A percentile compares a stretch with the other conserved stretches of the same genome.
Conservation (phyloP, 805 yeast genomes). For the Metschnikowia peoriensis region DNA sequence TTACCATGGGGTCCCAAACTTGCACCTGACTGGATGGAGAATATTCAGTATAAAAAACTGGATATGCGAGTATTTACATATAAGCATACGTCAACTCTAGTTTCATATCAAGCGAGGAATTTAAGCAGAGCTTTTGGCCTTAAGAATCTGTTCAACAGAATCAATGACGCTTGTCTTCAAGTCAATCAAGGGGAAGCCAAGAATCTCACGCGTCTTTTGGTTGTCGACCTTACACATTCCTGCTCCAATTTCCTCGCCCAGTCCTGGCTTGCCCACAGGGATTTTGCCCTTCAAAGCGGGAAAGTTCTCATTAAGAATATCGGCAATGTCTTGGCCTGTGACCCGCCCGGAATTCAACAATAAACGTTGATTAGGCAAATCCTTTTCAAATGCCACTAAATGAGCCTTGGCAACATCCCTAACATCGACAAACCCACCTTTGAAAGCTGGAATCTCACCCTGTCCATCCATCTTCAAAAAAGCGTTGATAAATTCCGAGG, state of each 20-base stretch:
- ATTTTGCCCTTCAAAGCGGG: slow-evolving; percentile 45
- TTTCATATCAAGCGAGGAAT: too few species aligned
- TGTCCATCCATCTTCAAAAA: slow-evolving; percentile 29
- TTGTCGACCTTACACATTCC: slow-evolving; percentile 29
- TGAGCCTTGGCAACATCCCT: slow-evolving; percentile 23
- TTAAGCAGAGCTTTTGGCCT: slow-evolving; percentile 1
- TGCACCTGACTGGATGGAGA: background rate
- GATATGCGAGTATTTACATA: too few species aligned
- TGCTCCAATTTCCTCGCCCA: slow-evolving; percentile 19
- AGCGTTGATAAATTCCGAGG: slow-evolving; percentile 42
- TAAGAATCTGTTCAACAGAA: slow-evolving; percentile 39
- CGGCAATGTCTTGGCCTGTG: slow-evolving; percentile 30
- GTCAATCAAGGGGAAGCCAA: slow-evolving; percentile 40
- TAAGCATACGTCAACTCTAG: too few species aligned
- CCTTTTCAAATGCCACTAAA: slow-evolving; percentile 17
- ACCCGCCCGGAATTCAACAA: slow-evolving; percentile 25
- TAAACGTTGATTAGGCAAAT: slow-evolving; percentile 27
- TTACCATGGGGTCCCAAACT: background rate
- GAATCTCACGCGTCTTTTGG: slow-evolving; percentile 31
- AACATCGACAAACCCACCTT: slow-evolving; percentile 25
- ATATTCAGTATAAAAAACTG: too few species aligned
- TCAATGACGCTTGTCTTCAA: slow-evolving; percentile 43
- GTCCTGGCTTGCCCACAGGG: slow-evolving; percentile 43
- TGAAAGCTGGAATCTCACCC: slow-evolving; percentile 19
- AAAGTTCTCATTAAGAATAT: slow-evolving; percentile 37